Conservation (phyloP, 495 filamentous ascomycete species). For the Podospora australis region DNA sequence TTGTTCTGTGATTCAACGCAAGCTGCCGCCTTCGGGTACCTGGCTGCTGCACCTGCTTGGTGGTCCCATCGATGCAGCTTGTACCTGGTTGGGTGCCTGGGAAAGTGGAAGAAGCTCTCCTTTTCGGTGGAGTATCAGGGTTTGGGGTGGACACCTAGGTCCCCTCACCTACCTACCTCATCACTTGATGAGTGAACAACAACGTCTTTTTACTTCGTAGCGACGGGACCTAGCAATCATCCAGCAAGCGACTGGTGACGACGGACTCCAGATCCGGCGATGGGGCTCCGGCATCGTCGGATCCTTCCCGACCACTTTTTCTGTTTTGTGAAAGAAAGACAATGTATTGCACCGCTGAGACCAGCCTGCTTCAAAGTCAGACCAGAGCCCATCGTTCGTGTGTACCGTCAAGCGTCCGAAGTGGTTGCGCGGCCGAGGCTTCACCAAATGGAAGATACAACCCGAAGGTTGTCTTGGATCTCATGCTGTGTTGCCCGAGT, state of each 20-base stretch:
- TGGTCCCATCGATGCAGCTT: constrained; percentile 10
- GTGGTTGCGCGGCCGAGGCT: neutral
- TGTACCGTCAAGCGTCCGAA: too few relatives aligned
- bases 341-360: neutral
- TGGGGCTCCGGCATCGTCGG: too few relatives aligned
- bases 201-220: neutral
- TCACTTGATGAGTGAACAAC: neutral
- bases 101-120: constrained; percentile 5
- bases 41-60: constrained; percentile 7
- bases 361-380: constrained; percentile 2
- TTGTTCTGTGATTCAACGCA: neutral
- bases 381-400: neutral
- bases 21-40: constrained; percentile 10
- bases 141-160: too few relatives aligned
- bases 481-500: neutral
- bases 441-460: too few relatives aligned
- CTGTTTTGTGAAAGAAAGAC: neutral
- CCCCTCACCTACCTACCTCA: too few relatives aligned
- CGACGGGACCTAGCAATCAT: neutral
- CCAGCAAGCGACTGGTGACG: neutral
- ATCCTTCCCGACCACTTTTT: neutral
- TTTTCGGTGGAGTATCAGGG: too few relatives aligned
- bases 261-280: too few relatives aligned
- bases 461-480: neutral
- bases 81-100: constrained; percentile 12